phyloP scores from a whole-genome alignment of 495 filamentous ascomycete species.

The Xylaria grammica region DNA sequence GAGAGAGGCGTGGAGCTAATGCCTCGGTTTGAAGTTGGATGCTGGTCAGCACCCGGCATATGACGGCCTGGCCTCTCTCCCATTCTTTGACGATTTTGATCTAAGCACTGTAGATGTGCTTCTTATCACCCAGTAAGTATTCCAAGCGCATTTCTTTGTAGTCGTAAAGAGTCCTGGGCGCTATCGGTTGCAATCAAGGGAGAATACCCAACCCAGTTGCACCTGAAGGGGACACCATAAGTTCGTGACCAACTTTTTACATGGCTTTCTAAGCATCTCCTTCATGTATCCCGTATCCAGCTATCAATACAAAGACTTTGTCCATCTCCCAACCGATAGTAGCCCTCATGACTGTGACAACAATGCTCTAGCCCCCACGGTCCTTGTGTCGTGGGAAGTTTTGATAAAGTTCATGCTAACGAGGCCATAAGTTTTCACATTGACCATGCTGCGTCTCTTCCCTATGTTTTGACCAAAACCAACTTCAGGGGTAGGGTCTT shows the following conservation, averaged over 20 bases:
- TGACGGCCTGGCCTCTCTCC: constrained; percentile 88
- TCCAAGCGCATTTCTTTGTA: constrained; percentile 29
- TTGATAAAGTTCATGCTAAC: constrained; percentile 36
- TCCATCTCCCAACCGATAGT: constrained; percentile 30
- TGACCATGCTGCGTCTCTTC: constrained; percentile 94
- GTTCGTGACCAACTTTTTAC: constrained; percentile 12
- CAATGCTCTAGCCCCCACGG: constrained; percentile 19
- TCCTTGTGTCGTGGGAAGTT: constrained; percentile 18
- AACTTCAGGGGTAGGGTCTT: constrained; percentile 96
- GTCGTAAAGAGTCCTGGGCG: constrained; percentile 25
- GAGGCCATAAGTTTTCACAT: constrained; percentile 79
- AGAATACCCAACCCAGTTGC: neutral
- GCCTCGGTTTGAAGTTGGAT: constrained; percentile 69
- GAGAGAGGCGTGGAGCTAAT: constrained; percentile 22
- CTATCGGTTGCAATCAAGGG: constrained; percentile 29
- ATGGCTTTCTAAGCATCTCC: constrained; percentile 20
- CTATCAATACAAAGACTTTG: constrained; percentile 40
- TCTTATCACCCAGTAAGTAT: constrained; percentile 92
- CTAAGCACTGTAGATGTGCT: constrained; percentile 96
- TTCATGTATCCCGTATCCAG: constrained; percentile 34
- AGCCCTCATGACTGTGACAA: constrained; percentile 28
- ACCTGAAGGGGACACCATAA: neutral
- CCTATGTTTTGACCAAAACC: constrained; percentile 96
- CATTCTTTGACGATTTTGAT: constrained; percentile 98
- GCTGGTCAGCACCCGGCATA: constrained; percentile 97